phyloP scores from a whole-genome alignment of 73 alveolate genomes.

The Paramecium sonneborni region DNA sequence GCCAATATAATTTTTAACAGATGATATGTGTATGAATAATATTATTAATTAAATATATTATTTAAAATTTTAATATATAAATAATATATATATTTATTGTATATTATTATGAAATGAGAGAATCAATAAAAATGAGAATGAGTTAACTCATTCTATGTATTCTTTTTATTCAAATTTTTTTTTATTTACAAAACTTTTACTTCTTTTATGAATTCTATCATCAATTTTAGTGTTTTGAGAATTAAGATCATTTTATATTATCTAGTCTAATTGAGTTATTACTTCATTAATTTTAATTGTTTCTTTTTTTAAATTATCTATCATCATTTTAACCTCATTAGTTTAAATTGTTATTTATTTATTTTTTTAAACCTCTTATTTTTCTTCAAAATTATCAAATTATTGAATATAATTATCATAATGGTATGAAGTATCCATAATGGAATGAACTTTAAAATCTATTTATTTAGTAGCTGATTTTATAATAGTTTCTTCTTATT shows the following conservation, averaged over 20 bases:
- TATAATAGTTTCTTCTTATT: background rate
- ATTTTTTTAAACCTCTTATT: background rate
- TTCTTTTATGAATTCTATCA: slow-evolving; percentile 8
- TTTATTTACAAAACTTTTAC: background rate
- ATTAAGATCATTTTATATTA: slow-evolving; percentile 1
- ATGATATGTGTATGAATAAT: background rate
- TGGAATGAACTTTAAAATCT: background rate
- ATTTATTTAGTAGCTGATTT: background rate
- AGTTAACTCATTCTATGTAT: background rate
- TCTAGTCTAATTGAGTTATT: slow-evolving; percentile 32
- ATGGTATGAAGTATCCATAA: background rate
- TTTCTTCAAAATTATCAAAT: background rate
- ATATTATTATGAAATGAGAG: background rate
- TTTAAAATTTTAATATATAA: too few relatives aligned
- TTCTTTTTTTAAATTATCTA: background rate
- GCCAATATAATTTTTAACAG: background rate
- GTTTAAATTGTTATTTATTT: background rate
- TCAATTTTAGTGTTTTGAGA: slow-evolving; percentile 17
- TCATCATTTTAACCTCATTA: background rate
- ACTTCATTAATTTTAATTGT: slow-evolving; percentile 4
- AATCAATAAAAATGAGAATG: background rate
- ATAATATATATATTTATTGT: background rate
- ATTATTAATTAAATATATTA: background rate
- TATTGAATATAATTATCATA: background rate
- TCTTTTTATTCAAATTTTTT: background rate